Evolutionary conservation across 2,329 filamentous ascomycete genomes (phyloP).

Genomic region (Cryphonectria radicalis): DNA sequence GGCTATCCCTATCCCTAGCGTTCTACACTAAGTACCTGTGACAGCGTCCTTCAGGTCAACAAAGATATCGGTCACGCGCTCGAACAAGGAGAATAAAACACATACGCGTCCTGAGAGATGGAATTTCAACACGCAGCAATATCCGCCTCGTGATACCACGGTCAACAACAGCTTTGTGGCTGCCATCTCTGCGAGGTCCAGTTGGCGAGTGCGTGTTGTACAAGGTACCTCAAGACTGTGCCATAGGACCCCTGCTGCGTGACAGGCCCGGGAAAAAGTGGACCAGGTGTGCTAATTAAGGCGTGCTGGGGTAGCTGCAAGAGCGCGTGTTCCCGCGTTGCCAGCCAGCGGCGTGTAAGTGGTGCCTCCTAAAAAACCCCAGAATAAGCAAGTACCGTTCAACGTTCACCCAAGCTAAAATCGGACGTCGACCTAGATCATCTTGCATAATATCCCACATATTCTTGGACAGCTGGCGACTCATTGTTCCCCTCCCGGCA

Average conservation of each 20-base stretch:
- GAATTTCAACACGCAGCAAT: not conserved
- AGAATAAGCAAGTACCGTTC: slow-evolving; percentile 2
- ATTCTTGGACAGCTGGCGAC: not conserved
- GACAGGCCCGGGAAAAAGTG: not conserved
- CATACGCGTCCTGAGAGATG: not conserved
- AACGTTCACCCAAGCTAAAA: slow-evolving; percentile 6
- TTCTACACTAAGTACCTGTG: not conserved
- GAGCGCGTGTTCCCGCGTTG: not conserved
- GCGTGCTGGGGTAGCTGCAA: not conserved
- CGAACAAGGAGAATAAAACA: not conserved
- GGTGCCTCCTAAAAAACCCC: not conserved
- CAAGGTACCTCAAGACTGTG: not conserved
- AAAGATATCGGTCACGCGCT: not conserved
- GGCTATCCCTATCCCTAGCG: not conserved
- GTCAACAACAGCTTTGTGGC: not conserved
- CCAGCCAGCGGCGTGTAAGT: not conserved
- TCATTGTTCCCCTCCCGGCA: not conserved
- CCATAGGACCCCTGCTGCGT: not conserved
- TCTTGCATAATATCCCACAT: slow-evolving; percentile 2
- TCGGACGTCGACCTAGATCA: slow-evolving; percentile 18
- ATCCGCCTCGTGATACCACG: not conserved
- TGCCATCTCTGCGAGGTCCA: not conserved
- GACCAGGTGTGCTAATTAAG: not conserved
- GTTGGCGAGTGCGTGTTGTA: not conserved
- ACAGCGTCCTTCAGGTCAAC: not conserved